These are phyloP conservation scores for Phyllosticta paracitricarpa DNA, from an alignment of 2,329 filamentous ascomycete genomes.

Conservation along the genomic window DNA sequence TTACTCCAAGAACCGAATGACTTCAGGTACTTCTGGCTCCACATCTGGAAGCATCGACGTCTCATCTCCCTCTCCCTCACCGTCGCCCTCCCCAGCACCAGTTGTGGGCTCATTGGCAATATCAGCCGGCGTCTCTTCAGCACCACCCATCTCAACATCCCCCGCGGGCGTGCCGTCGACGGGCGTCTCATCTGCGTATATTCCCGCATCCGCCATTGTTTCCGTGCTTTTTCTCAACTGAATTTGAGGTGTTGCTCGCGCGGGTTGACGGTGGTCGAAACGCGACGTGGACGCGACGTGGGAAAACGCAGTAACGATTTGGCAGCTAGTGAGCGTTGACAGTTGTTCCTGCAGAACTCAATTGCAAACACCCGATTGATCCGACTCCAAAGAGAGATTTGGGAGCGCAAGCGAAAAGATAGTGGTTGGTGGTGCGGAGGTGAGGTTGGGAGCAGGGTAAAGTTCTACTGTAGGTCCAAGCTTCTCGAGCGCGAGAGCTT, in stretches of 20 bases:
- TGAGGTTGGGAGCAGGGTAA: background rate
- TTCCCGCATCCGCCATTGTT: slow-evolving; percentile 22
- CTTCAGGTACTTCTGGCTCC: slow-evolving; percentile 32
- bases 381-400: background rate
- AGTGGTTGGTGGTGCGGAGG: background rate
- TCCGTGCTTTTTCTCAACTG: background rate
- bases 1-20: slow-evolving; percentile 38
- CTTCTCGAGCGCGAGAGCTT: background rate
- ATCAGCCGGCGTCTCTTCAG: slow-evolving; percentile 18
- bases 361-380: background rate
- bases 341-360: background rate
- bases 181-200: slow-evolving; percentile 17
- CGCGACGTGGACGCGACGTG: background rate
- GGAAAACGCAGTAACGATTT: background rate
- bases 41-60: slow-evolving; percentile 31
- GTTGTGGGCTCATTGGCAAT: slow-evolving; percentile 13
- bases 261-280: background rate
- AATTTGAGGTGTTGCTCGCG: background rate
- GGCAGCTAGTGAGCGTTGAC: background rate
- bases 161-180: slow-evolving; percentile 23
- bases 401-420: background rate
- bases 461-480: background rate
- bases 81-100: slow-evolving; percentile 13
- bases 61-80: slow-evolving; percentile 20
- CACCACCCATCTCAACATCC: slow-evolving; percentile 40